phyloP scores from a whole-genome alignment of 2,329 filamentous ascomycete genomes.

The Ophiostoma piceae region DNA sequence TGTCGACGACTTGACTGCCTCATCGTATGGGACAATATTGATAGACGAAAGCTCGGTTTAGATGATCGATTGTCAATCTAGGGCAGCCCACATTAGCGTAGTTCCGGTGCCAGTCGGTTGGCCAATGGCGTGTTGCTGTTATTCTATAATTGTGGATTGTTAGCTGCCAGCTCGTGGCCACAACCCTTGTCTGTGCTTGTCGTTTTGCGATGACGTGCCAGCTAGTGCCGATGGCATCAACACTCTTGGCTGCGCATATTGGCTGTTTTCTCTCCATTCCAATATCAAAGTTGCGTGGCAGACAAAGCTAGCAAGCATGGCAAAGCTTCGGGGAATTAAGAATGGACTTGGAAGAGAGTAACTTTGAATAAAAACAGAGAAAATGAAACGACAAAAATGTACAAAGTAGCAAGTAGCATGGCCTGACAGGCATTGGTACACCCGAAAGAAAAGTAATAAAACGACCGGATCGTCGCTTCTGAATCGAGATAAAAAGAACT shows the following conservation, averaged over 20 bases:
- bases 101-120: not conserved
- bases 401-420: not conserved
- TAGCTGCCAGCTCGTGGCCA: not conserved
- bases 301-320: not conserved
- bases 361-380: constrained; percentile 30
- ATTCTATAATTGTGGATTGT: not conserved
- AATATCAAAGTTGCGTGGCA: not conserved
- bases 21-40: no score
- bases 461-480: not conserved
- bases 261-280: not conserved
- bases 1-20: no score
- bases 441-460: not conserved
- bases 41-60: no score
- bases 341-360: not conserved
- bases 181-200: not conserved
- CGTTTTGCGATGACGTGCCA: not conserved
- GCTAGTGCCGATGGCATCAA: constrained; percentile 9
- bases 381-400: not conserved
- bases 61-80: not conserved
- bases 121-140: not conserved
- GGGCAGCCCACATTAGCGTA: not conserved
- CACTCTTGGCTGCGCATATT: not conserved
- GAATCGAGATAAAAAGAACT: not conserved
- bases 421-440: not conserved
- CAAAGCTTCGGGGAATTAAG: not conserved